Conservation (phyloP, 1,284 basidiomycete genomes). For the Ustilago curta region DNA sequence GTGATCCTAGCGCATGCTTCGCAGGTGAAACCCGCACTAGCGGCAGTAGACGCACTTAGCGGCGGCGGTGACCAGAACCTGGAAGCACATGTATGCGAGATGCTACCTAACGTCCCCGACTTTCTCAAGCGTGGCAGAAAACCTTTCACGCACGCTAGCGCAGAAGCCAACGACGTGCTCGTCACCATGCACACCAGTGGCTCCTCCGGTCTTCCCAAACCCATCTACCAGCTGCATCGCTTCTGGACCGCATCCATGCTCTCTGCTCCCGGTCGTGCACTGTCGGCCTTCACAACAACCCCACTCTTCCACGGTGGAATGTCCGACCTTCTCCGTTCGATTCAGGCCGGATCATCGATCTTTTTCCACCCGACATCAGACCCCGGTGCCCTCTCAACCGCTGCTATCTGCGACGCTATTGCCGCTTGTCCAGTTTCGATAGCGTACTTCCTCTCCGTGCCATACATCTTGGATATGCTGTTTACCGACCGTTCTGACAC, state of each 20-base stretch:
- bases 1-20: slow-evolving; percentile 72
- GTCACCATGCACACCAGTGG: slow-evolving; percentile 77
- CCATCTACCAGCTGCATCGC: slow-evolving; percentile 63
- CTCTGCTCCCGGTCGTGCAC: slow-evolving; percentile 47
- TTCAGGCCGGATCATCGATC: slow-evolving; percentile 70
- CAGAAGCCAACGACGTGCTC: slow-evolving; percentile 69
- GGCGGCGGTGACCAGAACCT: not conserved
- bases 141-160: not conserved
- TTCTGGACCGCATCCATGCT: slow-evolving; percentile 55
- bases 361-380: slow-evolving; percentile 70
- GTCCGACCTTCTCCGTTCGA: slow-evolving; percentile 70
- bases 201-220: slow-evolving; percentile 74
- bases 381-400: slow-evolving; percentile 65
- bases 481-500: slow-evolving; percentile 72
- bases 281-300: slow-evolving; percentile 70
- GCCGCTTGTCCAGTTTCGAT: slow-evolving; percentile 49
- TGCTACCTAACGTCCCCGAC: slow-evolving; percentile 12
- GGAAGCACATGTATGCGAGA: slow-evolving; percentile 10
- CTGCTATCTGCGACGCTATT: slow-evolving; percentile 66
- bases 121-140: not conserved
- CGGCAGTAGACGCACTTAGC: slow-evolving; percentile 5
- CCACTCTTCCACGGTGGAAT: slow-evolving; percentile 72
- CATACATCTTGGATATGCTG: slow-evolving; percentile 73
- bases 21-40: slow-evolving; percentile 69
- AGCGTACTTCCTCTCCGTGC: slow-evolving; percentile 70